A percentile compares a stretch with the other conserved stretches of the same genome.
phyloP scores from a whole-genome alignment of 2,329 filamentous ascomycete genomes.

The Akanthomyces uredinophilus region DNA sequence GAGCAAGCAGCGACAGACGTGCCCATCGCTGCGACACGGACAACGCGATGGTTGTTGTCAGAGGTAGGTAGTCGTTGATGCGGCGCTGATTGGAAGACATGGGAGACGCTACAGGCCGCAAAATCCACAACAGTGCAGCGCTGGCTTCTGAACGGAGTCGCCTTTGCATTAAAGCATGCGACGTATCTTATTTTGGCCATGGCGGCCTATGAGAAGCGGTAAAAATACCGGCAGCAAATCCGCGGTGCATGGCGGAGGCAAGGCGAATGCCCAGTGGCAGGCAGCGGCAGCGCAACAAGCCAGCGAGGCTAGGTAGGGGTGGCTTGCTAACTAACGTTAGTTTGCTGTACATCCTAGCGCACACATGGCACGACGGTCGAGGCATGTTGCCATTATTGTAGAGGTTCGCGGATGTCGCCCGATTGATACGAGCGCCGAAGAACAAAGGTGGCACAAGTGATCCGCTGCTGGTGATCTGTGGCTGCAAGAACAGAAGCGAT shows the following conservation, averaged over 20 bases:
- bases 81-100: background rate
- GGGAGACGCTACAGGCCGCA: background rate
- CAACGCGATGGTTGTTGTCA: background rate
- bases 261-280: background rate
- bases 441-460: background rate
- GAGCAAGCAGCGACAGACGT: background rate
- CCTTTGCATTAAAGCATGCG: slow-evolving; percentile 4
- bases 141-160: background rate
- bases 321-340: background rate
- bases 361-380: background rate
- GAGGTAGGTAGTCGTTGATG: background rate
- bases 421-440: background rate
- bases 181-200: background rate
- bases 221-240: background rate
- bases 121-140: background rate
- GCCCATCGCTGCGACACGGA: background rate
- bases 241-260: background rate
- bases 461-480: background rate
- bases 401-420: background rate
- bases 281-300: background rate
- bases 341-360: background rate
- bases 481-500: background rate
- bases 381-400: background rate
- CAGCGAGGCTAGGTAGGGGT: background rate
- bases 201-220: background rate